phyloP scores from a whole-genome alignment of 1,139 yeast genomes.

The Saccharomyces hybrid region DNA sequence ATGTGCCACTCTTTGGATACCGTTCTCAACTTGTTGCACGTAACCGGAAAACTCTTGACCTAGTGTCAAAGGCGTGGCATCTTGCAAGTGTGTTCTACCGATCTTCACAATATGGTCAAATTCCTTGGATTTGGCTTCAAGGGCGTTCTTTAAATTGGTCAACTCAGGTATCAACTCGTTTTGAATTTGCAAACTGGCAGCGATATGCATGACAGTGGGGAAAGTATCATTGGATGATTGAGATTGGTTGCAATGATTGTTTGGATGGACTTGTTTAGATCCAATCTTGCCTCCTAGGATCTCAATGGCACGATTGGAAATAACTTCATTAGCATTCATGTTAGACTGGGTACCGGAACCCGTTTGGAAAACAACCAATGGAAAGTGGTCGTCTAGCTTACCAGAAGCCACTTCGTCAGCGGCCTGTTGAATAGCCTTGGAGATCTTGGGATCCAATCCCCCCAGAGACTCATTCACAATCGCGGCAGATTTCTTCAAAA shows the following conservation, averaged over 20 bases:
- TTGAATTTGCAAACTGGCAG: conserved; percentile 87
- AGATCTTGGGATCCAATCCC: conserved; percentile 69
- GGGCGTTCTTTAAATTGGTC: conserved; percentile 65
- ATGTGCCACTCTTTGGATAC: conserved; percentile 77
- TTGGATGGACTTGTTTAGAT: conserved; percentile 90
- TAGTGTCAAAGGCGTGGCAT: conserved; percentile 94
- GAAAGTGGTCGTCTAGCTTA: conserved; percentile 88
- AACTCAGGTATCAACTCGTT: conserved; percentile 72
- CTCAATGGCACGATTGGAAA: conserved; percentile 96
- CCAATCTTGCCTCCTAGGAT: conserved; percentile 87
- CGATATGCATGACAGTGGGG: conserved; percentile 99
- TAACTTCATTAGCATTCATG: conserved; percentile 98
- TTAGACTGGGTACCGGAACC: conserved; percentile 98
- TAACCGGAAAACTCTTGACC: conserved; percentile 98
- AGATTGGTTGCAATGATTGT: conserved; percentile 97
- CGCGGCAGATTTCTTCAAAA: conserved; percentile 92
- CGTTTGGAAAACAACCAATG: conserved; percentile 96
- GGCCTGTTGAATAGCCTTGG: conserved; percentile 82
- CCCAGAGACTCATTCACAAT: conserved; percentile 82
- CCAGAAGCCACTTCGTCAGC: conserved; percentile 94
- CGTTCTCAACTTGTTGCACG: conserved; percentile 85
- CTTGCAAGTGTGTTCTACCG: conserved; percentile 98
- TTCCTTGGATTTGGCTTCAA: conserved; percentile 71
- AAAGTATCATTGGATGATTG: conserved; percentile 97
- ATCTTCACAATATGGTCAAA: conserved; percentile 86